These are phyloP conservation scores for Brachypodium distachyon DNA, from an alignment of 202 grass and related monocot genomes.

Conservation along the genomic window DNA sequence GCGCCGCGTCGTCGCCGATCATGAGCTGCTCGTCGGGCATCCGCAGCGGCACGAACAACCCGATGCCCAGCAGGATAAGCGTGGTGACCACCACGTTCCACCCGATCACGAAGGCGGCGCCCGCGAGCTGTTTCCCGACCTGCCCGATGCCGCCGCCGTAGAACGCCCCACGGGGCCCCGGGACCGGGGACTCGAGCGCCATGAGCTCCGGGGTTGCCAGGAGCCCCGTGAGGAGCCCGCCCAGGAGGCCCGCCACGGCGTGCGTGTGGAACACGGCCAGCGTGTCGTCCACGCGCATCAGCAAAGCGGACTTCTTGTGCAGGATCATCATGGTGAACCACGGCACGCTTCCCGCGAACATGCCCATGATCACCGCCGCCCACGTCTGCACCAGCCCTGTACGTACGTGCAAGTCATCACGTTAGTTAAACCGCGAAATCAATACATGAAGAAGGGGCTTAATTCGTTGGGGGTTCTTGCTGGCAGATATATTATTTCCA, in stretches of 20 bases:
- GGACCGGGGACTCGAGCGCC: constrained; percentile 21
- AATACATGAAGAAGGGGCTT: too few relatives aligned
- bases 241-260: constrained; percentile 52
- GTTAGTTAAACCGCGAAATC: too few relatives aligned
- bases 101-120: constrained; percentile 43
- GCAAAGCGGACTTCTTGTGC: constrained; percentile 59
- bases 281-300: constrained; percentile 65
- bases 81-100: constrained; percentile 51
- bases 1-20: constrained; percentile 68
- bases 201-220: constrained; percentile 51
- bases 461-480: too few relatives aligned
- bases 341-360: constrained; percentile 63
- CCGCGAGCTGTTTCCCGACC: constrained; percentile 49
- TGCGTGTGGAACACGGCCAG: constrained; percentile 76
- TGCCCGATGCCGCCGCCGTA: constrained; percentile 53
- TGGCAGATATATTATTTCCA: neutral
- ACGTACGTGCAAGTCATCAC: neutral
- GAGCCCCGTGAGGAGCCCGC: constrained; percentile 53
- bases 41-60: constrained; percentile 37
- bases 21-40: constrained; percentile 73
- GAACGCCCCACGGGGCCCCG: constrained; percentile 34
- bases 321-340: constrained; percentile 95
- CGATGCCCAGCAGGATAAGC: constrained; percentile 57
- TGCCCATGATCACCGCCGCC: constrained; percentile 59
- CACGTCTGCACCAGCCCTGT: constrained; percentile 62